Evolutionary conservation across 441 rosid species (phyloP).

Genomic region (Bocquillonia castaneifolia): DNA sequence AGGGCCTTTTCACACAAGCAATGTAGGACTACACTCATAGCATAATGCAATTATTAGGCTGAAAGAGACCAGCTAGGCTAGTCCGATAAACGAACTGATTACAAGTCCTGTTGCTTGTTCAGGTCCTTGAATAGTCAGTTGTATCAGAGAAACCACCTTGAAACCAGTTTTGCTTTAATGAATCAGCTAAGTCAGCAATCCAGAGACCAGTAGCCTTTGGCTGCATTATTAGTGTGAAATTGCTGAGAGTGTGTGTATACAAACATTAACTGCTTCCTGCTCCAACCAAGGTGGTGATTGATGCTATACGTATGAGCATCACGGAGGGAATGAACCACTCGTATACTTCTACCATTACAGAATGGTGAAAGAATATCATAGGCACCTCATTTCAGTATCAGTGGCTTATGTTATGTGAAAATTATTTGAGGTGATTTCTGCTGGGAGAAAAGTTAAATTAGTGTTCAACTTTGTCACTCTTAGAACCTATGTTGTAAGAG

Average conservation of each 20-base stretch:
- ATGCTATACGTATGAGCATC: not conserved
- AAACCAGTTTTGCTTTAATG: not conserved
- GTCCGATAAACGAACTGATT: not conserved
- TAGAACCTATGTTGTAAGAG: not conserved
- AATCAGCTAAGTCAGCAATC: not conserved
- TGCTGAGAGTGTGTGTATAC: not conserved
- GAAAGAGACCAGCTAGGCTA: not conserved
- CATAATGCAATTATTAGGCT: not conserved
- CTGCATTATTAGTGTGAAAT: not conserved
- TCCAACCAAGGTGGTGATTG: not conserved
- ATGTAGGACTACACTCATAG: not conserved
- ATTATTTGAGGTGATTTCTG: too few species aligned
- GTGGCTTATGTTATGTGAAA: not conserved
- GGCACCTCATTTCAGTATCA: not conserved
- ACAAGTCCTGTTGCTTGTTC: not conserved
- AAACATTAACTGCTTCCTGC: not conserved
- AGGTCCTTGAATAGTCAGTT: conserved; percentile 3
- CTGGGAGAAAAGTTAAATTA: not conserved
- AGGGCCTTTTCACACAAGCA: not conserved
- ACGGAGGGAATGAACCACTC: not conserved
- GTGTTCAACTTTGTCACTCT: not conserved
- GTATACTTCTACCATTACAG: not conserved
- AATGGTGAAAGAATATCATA: not conserved
- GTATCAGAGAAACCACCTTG: not conserved
- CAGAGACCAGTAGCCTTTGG: not conserved